Conservation (phyloP, 2,329 filamentous ascomycete species). For the Aspergillus thermomutatus region DNA sequence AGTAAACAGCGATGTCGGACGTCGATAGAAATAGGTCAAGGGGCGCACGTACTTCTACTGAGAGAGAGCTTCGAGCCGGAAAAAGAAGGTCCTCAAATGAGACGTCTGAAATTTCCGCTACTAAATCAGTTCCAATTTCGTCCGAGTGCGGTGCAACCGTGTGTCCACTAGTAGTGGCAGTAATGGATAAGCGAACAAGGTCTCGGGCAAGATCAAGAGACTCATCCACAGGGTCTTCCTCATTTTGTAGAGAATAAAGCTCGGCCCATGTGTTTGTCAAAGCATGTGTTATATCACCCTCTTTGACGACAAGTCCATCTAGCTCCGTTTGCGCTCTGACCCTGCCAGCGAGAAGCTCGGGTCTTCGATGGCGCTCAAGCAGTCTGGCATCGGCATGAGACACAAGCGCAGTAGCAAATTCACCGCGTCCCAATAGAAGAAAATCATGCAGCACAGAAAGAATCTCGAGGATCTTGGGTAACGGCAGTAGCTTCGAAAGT, state of each 20-base stretch:
- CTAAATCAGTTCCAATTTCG: conserved; percentile 12
- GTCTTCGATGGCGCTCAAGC: conserved; percentile 66
- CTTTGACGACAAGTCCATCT: conserved; percentile 69
- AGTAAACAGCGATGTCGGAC: conserved; percentile 74
- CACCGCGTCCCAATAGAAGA: conserved; percentile 80
- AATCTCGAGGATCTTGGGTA: conserved; percentile 71
- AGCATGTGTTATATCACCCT: conserved; percentile 77
- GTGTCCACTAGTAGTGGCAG: conserved; percentile 32
- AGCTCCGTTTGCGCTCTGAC: conserved; percentile 52
- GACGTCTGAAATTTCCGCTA: conserved; percentile 41
- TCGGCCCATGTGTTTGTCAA: conserved; percentile 75
- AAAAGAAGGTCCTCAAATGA: conserved; percentile 77
- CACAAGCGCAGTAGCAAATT: conserved; percentile 85
- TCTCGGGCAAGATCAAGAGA: conserved; percentile 78
- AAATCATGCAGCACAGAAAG: conserved; percentile 78
- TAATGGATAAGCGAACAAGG: conserved; percentile 62
- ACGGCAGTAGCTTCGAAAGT: conserved; percentile 75
- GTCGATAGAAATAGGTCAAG: conserved; percentile 81
- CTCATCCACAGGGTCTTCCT: conserved; percentile 72
- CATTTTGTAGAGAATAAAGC: conserved; percentile 71
- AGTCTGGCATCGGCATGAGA: conserved; percentile 79
- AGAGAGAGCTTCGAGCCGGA: conserved; percentile 68
- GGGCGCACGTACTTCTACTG: conserved; percentile 71
- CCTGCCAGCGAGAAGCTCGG: conserved; percentile 48
- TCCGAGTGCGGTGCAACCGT: conserved; percentile 22